phyloP scores from a whole-genome alignment of 1,139 yeast genomes.

The Yamadazyma diddensiae region DNA sequence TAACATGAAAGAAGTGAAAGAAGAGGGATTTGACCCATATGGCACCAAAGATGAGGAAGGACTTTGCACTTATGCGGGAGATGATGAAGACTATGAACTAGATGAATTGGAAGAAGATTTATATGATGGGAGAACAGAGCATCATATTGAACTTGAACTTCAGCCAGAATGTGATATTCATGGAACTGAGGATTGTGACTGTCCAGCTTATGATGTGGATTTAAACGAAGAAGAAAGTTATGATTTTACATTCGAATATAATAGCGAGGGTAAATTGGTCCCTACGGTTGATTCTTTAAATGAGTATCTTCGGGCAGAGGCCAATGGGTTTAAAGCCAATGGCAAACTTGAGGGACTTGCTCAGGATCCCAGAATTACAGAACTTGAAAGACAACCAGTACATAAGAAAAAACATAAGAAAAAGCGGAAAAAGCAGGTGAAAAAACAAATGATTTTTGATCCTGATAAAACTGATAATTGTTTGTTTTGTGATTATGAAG shows the following conservation, averaged over 20 bases:
- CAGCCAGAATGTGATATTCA: constrained; percentile 33
- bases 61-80: constrained; percentile 21
- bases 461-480: constrained; percentile 15
- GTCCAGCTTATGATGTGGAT: constrained; percentile 26
- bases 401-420: constrained; percentile 11
- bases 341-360: constrained; percentile 4
- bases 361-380: constrained; percentile 8
- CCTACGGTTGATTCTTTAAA: constrained; percentile 43
- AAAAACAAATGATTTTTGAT: constrained; percentile 6
- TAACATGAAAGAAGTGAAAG: neutral
- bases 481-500: constrained; percentile 17
- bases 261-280: constrained; percentile 39
- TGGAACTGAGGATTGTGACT: constrained; percentile 30
- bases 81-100: constrained; percentile 31
- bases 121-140: constrained; percentile 29
- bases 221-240: constrained; percentile 32
- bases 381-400: constrained; percentile 4
- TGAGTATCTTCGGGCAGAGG: constrained; percentile 29
- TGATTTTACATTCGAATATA: constrained; percentile 46
- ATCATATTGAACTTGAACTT: constrained; percentile 44
- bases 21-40: constrained; percentile 36
- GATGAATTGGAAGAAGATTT: constrained; percentile 30
- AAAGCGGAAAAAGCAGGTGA: constrained; percentile 6
- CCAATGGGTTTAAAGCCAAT: constrained; percentile 22
- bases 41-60: constrained; percentile 45